Percentiles rank a stretch among this genome's conserved stretches.
Conservation (phyloP, 225 moss, liverwort and hornwort species). For the Pseudoscleropodium purum region DNA sequence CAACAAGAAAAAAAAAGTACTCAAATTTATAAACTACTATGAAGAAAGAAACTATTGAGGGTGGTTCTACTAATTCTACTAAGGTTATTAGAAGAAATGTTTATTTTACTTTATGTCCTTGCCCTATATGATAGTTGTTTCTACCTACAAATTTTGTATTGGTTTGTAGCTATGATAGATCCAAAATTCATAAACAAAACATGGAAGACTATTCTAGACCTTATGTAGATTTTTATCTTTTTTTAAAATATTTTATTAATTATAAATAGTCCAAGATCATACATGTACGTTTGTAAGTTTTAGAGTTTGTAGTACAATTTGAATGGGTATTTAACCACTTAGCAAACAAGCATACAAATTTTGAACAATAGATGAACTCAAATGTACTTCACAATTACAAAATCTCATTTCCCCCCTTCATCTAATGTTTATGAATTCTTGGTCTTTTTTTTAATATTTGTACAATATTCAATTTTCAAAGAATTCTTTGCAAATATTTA, state of each 20-base stretch:
- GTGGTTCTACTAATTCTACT: background rate
- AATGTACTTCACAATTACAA: background rate
- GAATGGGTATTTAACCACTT: background rate
- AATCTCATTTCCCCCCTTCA: background rate
- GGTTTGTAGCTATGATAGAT: background rate
- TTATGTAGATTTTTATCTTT: background rate
- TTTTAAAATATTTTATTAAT: background rate
- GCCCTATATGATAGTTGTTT: accelerated
- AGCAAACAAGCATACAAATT: background rate
- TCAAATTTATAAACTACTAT: too few species aligned
- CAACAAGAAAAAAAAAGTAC: background rate
- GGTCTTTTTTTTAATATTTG: background rate
- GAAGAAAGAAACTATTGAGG: accelerated
- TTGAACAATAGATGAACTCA: background rate
- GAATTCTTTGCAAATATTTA: background rate
- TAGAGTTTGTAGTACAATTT: accelerated
- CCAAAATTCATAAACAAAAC: background rate
- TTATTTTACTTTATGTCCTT: too few species aligned
- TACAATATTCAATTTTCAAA: background rate
- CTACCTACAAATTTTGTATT: accelerated
- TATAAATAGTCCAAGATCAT: background rate
- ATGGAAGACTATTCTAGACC: background rate
- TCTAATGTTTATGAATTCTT: background rate
- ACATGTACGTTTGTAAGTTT: accelerated
- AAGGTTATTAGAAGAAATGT: background rate